Evolutionary conservation across 345 rosid genomes (phyloP).

Genomic region (Eutrema japonicum): DNA sequence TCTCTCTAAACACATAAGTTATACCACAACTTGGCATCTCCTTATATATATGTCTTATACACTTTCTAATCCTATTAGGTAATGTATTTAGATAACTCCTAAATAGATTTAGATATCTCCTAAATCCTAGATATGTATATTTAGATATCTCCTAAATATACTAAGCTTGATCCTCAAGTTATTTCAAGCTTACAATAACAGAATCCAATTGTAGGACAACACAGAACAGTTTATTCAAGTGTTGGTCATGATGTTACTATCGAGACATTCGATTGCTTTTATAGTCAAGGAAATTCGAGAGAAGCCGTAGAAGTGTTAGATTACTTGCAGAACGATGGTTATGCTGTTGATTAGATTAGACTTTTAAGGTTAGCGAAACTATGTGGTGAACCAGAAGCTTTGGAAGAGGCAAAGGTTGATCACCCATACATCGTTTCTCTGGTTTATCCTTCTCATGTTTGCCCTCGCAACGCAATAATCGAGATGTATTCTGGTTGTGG

Average conservation of each 20-base stretch:
- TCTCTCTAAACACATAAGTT: too few relatives aligned
- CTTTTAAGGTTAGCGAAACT: slow-evolving; percentile 2
- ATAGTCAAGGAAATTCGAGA: background rate
- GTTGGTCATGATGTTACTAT: background rate
- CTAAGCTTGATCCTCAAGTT: too few relatives aligned
- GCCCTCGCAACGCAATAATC: background rate
- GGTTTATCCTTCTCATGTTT: background rate
- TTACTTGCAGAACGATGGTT: background rate
- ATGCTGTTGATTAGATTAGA: background rate
- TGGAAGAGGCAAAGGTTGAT: background rate
- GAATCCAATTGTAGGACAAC: background rate
- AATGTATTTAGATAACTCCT: too few relatives aligned
- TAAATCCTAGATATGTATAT: too few relatives aligned
- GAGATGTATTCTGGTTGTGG: slow-evolving; percentile 63
- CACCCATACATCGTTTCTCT: background rate
- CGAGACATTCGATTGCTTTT: background rate
- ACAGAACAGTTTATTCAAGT: background rate
- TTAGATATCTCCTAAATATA: too few relatives aligned
- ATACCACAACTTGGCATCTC: too few relatives aligned
- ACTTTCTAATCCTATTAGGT: too few relatives aligned
- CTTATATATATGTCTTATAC: too few relatives aligned
- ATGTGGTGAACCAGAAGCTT: background rate
- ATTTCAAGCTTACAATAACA: too few relatives aligned
- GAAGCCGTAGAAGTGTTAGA: background rate
- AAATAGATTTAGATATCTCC: too few relatives aligned